Conservation (phyloP, 495 filamentous ascomycete species). For the Aspergillus saccharolyticus region DNA sequence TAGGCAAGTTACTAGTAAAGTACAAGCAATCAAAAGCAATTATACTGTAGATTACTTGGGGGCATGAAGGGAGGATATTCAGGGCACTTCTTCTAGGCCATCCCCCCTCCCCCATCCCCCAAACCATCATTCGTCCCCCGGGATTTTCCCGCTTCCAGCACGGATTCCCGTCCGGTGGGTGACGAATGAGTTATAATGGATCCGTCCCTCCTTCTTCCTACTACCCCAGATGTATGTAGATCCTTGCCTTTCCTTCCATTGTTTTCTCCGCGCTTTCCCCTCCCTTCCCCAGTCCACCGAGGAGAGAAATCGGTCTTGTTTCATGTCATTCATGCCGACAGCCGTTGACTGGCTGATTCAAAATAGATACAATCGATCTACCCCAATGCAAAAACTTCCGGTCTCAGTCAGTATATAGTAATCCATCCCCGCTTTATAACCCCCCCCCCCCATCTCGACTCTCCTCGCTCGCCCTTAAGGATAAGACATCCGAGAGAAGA, state of each 20-base stretch:
- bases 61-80: too few relatives aligned
- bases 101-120: too few relatives aligned
- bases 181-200: too few relatives aligned
- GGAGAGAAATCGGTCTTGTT: background rate
- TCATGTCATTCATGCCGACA: background rate
- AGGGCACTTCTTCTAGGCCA: too few relatives aligned
- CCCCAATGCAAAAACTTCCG: background rate
- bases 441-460: too few relatives aligned
- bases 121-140: too few relatives aligned
- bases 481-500: background rate
- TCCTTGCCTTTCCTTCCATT: background rate
- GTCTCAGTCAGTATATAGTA: background rate
- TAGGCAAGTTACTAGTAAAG: too few relatives aligned
- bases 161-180: conserved; percentile 15
- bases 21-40: background rate
- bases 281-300: background rate
- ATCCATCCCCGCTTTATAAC: background rate
- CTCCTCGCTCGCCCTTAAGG: background rate
- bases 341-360: background rate
- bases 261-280: conserved; percentile 2
- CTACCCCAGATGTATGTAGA: background rate
- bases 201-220: background rate
- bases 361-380: background rate
- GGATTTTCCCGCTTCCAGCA: conserved; percentile 20
- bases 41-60: too few relatives aligned